Evolutionary conservation across 257 asterid species (phyloP).

Genomic region (Fraxinus americana): DNA sequence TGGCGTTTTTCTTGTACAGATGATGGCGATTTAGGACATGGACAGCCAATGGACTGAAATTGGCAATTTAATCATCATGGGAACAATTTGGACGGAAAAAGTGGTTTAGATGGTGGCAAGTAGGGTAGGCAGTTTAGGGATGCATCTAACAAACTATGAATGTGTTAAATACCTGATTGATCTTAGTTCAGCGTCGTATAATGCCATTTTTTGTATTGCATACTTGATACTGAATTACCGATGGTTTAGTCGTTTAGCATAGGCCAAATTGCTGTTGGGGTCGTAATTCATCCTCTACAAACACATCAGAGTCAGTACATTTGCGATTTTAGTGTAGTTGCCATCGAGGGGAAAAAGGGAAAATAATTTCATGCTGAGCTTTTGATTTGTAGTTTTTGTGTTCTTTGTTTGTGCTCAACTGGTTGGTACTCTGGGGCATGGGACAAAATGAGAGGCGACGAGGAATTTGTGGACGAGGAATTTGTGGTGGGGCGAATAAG

Average conservation of each 20-base stretch:
- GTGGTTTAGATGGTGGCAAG: conserved; percentile 21
- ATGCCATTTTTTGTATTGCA: conserved; percentile 25
- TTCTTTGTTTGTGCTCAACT: not conserved
- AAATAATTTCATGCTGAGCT: not conserved
- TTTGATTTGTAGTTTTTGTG: not conserved
- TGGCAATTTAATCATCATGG: conserved; percentile 28
- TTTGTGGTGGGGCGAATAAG: too few species aligned
- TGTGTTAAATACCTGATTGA: conserved; percentile 29
- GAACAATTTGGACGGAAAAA: conserved; percentile 17
- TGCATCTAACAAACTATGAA: conserved; percentile 29
- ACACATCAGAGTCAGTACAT: not conserved
- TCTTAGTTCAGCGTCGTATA: conserved; percentile 26
- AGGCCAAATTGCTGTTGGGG: not conserved
- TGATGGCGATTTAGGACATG: conserved; percentile 69
- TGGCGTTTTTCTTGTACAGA: conserved; percentile 38
- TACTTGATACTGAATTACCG: not conserved
- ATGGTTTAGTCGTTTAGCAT: not conserved
- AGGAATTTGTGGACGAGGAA: too few species aligned
- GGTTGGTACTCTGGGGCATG: too few species aligned
- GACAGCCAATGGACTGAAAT: conserved; percentile 66
- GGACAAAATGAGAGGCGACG: too few species aligned
- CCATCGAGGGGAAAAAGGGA: not conserved
- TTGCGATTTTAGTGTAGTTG: not conserved
- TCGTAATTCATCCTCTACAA: not conserved
- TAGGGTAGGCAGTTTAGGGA: conserved; percentile 30